Base-by-base conservation (phyloP, 2,329 filamentous ascomycete species). In the Paraconiothyrium sp. region DNA sequence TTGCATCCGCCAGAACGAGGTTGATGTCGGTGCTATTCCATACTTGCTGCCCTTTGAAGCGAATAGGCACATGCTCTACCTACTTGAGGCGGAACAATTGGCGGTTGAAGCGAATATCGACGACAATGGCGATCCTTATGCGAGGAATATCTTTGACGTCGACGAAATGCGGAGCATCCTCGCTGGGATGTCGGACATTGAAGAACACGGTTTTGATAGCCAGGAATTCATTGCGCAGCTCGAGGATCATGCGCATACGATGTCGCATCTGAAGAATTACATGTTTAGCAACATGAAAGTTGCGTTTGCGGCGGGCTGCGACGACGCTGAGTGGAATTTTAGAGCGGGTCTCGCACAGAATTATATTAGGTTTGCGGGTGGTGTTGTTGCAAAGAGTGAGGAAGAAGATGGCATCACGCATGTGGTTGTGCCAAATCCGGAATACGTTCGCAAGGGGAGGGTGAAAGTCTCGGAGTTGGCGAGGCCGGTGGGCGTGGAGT, bases 121-220 rank as follows among this genome's bases (percentile, higher is more conserved):
- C 75, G 81, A 84, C 57, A 95, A 88, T 69, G 91, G 91, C 0
- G 95, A 99, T 75, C 94, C 93, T 72, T 98, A 92, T 77, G 86
- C 89, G 0, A 84, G 94, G 4, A 89, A 97, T 69, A 81, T 90
- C 9, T 84, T 82, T 0, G 71, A 74, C 44, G 69, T 86, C 0
- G 84, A 88, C 1, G 91, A 94, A 70, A 83, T 97, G 51, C 82
- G 77, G 65, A 54, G 74, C 4, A 69, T 78, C 6, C 58, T 71
- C 14, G 71, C 79, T 0, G 69, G 72, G n/a, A 83, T 84, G 78
- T 70, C 65, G 13, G 65, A 59, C 30, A 67, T 72, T n/a, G 62
- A 54, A n/a, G 61, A 67, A 13, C 37, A 52, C 2, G 32, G 9
- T 0, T 76, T 74, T 22, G 59, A 72, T 2, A 60, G 63, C 11